phyloP scores from a whole-genome alignment of 2,329 filamentous ascomycete species.

The Fusarium haematococcum region DNA sequence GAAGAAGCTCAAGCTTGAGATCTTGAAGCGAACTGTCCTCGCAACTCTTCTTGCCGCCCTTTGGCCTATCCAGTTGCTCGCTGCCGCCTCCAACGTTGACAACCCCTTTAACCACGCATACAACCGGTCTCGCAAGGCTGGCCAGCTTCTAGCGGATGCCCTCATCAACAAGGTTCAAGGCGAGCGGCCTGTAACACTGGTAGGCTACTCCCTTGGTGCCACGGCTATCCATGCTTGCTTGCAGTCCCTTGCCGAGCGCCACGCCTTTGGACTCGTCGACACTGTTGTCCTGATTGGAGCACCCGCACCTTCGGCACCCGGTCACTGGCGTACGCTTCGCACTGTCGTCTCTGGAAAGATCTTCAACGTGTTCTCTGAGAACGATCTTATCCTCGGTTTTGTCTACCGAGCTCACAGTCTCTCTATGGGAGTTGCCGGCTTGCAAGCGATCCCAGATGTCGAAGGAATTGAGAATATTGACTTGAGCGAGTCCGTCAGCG shows the following conservation, averaged over 20 bases:
- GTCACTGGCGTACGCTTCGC: slow-evolving; percentile 81
- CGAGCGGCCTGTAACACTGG: slow-evolving; percentile 81
- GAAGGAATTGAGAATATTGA: slow-evolving; percentile 72
- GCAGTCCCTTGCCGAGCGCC: slow-evolving; percentile 78
- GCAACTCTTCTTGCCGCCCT: slow-evolving; percentile 75
- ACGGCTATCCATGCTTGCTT: slow-evolving; percentile 87
- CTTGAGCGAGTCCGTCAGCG: slow-evolving; percentile 64
- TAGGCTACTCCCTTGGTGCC: slow-evolving; percentile 86
- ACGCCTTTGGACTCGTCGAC: slow-evolving; percentile 86
- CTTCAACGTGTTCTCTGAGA: slow-evolving; percentile 89
- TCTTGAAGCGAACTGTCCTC: slow-evolving; percentile 79
- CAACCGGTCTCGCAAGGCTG: slow-evolving; percentile 83
- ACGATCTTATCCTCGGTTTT: slow-evolving; percentile 89
- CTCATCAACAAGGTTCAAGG: slow-evolving; percentile 85
- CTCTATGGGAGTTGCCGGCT: slow-evolving; percentile 84
- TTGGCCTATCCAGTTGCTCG: slow-evolving; percentile 76
- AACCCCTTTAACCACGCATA: slow-evolving; percentile 86
- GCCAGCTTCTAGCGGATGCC: slow-evolving; percentile 82
- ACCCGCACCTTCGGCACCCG: slow-evolving; percentile 77
- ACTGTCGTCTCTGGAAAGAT: slow-evolving; percentile 83
- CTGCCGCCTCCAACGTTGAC: slow-evolving; percentile 76
- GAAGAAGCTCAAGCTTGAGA: slow-evolving; percentile 77
- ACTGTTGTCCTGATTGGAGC: slow-evolving; percentile 85
- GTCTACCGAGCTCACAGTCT: slow-evolving; percentile 87
- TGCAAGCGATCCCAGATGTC: slow-evolving; percentile 78